phyloP scores from a whole-genome alignment of 1,284 basidiomycete genomes.

The Mycena sp. region DNA sequence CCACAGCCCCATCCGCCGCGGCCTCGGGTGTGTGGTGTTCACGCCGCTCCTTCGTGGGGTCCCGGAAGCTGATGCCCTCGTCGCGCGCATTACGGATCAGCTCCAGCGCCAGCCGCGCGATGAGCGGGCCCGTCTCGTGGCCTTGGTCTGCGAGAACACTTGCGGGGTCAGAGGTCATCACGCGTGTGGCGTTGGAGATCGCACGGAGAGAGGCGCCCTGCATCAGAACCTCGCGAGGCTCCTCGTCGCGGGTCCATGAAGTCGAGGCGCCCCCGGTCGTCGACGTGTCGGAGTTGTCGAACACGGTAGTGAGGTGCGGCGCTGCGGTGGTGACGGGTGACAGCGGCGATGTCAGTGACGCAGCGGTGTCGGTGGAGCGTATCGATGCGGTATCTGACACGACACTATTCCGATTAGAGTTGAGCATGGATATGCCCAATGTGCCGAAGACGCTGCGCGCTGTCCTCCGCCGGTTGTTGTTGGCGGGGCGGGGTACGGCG shows the following conservation, averaged over 20 bases:
- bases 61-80: conserved; percentile 65
- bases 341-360: conserved; percentile 52
- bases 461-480: conserved; percentile 25
- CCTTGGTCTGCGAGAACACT: conserved; percentile 80
- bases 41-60: conserved; percentile 57
- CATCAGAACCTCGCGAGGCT: conserved; percentile 39
- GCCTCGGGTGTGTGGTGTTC: conserved; percentile 39
- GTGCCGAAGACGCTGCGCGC: conserved; percentile 75
- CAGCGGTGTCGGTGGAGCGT: conserved; percentile 38
- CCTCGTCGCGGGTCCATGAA: conserved; percentile 41
- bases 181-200: conserved; percentile 85
- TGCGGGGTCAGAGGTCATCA: conserved; percentile 84
- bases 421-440: conserved; percentile 72
- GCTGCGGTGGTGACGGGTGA: conserved; percentile 47
- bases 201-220: conserved; percentile 78
- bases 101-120: conserved; percentile 74
- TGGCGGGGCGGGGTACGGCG: conserved; percentile 48
- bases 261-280: conserved; percentile 29
- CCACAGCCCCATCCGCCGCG: conserved; percentile 17
- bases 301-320: conserved; percentile 53
- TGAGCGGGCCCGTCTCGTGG: conserved; percentile 65
- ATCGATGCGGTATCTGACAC: conserved; percentile 24
- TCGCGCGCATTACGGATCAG: conserved; percentile 81
- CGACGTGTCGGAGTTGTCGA: conserved; percentile 43
- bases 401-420: conserved; percentile 46